These are phyloP conservation scores for Macaranga tanarius DNA, from an alignment of 441 rosid genomes.

Conservation along the genomic window DNA sequence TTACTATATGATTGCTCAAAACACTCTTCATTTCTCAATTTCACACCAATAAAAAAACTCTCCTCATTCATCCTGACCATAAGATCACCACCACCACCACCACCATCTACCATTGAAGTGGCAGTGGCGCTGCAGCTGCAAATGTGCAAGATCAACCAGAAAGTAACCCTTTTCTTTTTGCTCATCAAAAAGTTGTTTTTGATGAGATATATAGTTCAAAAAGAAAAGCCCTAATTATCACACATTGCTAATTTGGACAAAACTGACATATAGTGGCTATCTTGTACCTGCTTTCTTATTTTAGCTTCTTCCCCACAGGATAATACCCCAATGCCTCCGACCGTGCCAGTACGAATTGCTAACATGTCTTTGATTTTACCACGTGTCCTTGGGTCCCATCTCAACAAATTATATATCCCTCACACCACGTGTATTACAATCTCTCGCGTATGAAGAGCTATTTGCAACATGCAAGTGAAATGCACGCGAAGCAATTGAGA, in stretches of 20 bases:
- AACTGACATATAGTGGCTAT: constrained; percentile 17
- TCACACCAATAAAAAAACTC: neutral
- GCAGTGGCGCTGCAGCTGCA: neutral
- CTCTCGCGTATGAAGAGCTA: too few species aligned
- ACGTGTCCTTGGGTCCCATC: constrained; percentile 29
- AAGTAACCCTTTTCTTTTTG: neutral
- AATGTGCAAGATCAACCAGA: neutral
- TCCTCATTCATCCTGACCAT: too few species aligned
- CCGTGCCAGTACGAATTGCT: constrained; percentile 32
- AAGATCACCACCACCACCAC: neutral
- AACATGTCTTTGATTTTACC: constrained; percentile 26
- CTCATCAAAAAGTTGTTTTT: neutral
- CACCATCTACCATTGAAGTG: neutral
- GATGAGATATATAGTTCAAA: neutral
- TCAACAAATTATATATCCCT: neutral
- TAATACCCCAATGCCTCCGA: constrained; percentile 31
- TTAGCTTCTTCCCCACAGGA: constrained; percentile 29
- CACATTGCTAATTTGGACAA: constrained; percentile 24
- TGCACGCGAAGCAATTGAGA: neutral
- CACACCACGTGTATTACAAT: neutral
- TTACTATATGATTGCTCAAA: constrained; percentile 38
- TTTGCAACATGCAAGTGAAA: neutral
- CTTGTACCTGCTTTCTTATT: constrained; percentile 27
- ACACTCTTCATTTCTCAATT: neutral
- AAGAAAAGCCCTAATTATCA: constrained; percentile 10